Evolutionary conservation across 352 stramenopile species (phyloP).

Genomic region (Pythium aristosporum): DNA sequence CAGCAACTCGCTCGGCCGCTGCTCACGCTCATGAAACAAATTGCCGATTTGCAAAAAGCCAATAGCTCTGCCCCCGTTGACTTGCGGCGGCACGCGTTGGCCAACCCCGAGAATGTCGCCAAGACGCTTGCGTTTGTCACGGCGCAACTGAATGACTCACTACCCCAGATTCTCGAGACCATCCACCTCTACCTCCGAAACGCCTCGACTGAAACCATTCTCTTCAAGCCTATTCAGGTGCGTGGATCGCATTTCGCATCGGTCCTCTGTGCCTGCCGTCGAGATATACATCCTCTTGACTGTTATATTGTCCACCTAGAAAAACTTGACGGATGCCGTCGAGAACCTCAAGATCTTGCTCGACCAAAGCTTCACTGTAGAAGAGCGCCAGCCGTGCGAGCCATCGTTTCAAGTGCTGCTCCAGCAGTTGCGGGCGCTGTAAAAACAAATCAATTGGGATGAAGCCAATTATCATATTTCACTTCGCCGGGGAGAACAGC

Average conservation of each 20-base stretch:
- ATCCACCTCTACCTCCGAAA: conserved; percentile 83
- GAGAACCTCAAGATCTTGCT: conserved; percentile 60
- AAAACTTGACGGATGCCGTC: conserved; percentile 63
- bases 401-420: conserved; percentile 39
- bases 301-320: conserved; percentile 28
- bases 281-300: not conserved
- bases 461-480: too few relatives aligned
- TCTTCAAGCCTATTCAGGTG: conserved; percentile 85
- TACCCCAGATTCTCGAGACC: conserved; percentile 48
- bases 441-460: not conserved
- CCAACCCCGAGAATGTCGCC: conserved; percentile 36
- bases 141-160: conserved; percentile 35
- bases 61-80: not conserved
- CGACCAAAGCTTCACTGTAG: conserved; percentile 52
- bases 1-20: conserved; percentile 59
- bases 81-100: conserved; percentile 40
- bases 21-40: conserved; percentile 64
- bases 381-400: conserved; percentile 47
- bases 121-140: conserved; percentile 48
- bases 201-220: conserved; percentile 71
- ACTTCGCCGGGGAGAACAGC: too few relatives aligned
- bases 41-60: conserved; percentile 42
- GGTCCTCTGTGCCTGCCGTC: not conserved
- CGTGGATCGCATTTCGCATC: not conserved
- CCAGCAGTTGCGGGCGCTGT: conserved; percentile 45